Evolutionary conservation across 306 rosid genomes (phyloP).

Genomic region (Cucurbita moschata): DNA sequence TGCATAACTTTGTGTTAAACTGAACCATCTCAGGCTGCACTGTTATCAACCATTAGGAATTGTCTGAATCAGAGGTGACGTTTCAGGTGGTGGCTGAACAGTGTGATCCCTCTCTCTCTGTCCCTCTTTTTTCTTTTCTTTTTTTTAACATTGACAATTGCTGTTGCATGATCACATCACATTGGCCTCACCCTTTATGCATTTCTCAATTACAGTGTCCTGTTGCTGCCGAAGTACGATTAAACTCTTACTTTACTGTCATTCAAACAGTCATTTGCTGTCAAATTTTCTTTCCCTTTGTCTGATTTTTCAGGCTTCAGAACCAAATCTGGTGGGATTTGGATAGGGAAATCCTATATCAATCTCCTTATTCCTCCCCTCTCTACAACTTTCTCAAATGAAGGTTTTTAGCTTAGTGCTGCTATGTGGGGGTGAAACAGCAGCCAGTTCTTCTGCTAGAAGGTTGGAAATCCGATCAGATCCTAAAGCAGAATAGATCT

Average conservation of each 20-base stretch:
- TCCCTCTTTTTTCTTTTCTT: neutral
- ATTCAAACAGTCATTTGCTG: neutral
- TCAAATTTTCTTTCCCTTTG: neutral
- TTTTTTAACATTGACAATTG: neutral
- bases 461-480: neutral
- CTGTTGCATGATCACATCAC: constrained; percentile 3
- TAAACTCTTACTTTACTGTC: constrained; percentile 2
- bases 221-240: neutral
- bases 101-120: neutral
- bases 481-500: neutral
- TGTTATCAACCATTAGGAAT: neutral
- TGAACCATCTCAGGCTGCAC: neutral
- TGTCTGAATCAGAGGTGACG: constrained; percentile 6
- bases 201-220: neutral
- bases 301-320: neutral
- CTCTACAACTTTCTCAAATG: neutral
- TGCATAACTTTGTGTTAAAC: neutral
- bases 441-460: neutral
- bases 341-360: neutral
- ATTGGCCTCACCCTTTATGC: neutral
- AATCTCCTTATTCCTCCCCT: neutral
- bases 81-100: constrained; percentile 12
- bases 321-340: neutral
- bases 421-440: neutral
- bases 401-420: neutral